phyloP scores from a whole-genome alignment of 108 stramenopile genomes.

The Craspedostauros australis region DNA sequence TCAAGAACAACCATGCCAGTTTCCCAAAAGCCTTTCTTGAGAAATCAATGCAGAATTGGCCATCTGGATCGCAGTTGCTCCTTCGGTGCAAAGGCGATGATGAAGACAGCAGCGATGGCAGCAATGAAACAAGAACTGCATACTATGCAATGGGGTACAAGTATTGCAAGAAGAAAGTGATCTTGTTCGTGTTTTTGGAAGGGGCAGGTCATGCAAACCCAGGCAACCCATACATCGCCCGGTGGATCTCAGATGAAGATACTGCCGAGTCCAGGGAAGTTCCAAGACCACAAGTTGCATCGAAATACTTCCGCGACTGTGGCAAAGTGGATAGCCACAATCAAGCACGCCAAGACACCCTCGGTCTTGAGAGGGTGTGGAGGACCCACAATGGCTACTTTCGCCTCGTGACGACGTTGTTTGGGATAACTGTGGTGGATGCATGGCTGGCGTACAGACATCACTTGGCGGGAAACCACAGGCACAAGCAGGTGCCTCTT shows the following conservation, averaged over 20 bases:
- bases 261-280: neutral
- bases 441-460: neutral
- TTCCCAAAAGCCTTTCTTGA: too few relatives aligned
- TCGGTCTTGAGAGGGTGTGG: conserved; percentile 14
- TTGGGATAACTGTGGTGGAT: conserved; percentile 9
- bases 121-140: too few relatives aligned
- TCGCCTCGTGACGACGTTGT: conserved; percentile 6
- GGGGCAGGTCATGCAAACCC: conserved; percentile 2
- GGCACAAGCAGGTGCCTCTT: too few relatives aligned
- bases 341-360: conserved; percentile 8
- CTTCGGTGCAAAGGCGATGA: too few relatives aligned
- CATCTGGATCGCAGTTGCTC: too few relatives aligned
- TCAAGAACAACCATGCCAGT: too few relatives aligned
- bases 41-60: too few relatives aligned
- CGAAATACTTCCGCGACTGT: conserved; percentile 4
- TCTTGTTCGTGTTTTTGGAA: conserved; percentile 1
- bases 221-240: conserved; percentile 11
- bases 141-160: conserved; percentile 23
- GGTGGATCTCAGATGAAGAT: neutral
- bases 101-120: too few relatives aligned
- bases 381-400: conserved; percentile 10
- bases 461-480: too few relatives aligned
- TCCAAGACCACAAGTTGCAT: conserved; percentile 5
- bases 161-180: conserved; percentile 6
- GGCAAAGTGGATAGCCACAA: conserved; percentile 11